Conservation (phyloP, 2,329 filamentous ascomycete genomes). For the Alternaria arborescens region DNA sequence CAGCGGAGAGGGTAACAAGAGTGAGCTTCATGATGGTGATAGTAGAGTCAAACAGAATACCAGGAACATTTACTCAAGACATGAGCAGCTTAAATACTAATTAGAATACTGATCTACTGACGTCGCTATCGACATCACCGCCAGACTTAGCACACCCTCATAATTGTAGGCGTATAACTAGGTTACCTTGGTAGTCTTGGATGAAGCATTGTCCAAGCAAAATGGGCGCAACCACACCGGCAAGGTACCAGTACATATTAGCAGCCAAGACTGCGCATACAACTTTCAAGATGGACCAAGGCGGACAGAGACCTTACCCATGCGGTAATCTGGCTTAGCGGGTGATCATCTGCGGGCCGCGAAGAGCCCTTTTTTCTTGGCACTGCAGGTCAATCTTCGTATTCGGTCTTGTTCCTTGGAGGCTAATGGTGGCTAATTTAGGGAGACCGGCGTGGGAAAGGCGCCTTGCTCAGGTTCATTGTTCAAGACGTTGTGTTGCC, state of each 20-base stretch:
- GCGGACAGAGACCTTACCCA: not conserved
- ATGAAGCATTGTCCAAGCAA: not conserved
- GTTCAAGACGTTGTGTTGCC: too few species aligned
- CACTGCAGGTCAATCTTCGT: constrained; percentile 7
- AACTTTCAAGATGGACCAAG: not conserved
- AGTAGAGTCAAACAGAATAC: not conserved
- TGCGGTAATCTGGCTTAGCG: not conserved
- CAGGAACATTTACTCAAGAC: not conserved
- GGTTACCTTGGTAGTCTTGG: not conserved
- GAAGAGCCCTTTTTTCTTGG: not conserved
- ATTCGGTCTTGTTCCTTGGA: not conserved
- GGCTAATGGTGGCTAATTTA: not conserved
- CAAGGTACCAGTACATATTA: not conserved
- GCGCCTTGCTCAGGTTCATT: too few species aligned
- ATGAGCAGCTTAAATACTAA: not conserved
- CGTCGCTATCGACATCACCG: not conserved
- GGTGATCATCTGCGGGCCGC: constrained; percentile 3
- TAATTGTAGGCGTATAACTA: not conserved
- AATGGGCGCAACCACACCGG: not conserved
- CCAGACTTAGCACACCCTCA: not conserved
- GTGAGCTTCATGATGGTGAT: not conserved
- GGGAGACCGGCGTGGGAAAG: not conserved
- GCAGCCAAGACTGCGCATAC: not conserved
- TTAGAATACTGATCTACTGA: not conserved
- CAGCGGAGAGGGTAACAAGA: not conserved